phyloP scores from a whole-genome alignment of 1,284 basidiomycete genomes.

The Ceratobasidium sp. region DNA sequence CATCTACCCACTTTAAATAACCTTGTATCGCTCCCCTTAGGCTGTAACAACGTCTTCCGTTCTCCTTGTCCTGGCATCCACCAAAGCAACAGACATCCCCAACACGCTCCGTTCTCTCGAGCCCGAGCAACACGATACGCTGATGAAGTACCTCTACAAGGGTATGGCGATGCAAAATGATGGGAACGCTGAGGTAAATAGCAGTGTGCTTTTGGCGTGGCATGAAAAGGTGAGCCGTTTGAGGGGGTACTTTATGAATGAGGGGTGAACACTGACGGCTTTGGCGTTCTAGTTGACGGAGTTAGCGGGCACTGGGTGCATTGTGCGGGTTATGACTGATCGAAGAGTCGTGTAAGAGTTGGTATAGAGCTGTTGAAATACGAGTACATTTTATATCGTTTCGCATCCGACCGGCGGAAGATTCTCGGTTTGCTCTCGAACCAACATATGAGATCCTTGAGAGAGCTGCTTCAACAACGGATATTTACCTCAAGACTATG shows the following conservation, averaged over 20 bases:
- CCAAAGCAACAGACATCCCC: conserved; percentile 91
- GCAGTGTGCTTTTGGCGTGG: conserved; percentile 93
- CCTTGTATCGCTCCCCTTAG: conserved; percentile 60
- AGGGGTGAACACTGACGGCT: conserved; percentile 48
- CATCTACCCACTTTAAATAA: no score
- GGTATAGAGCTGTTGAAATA: not conserved
- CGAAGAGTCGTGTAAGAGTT: conserved; percentile 75
- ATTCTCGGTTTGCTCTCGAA: no score
- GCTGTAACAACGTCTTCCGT: conserved; percentile 84
- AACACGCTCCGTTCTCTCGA: conserved; percentile 81
- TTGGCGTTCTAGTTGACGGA: conserved; percentile 82
- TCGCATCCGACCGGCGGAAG: no score
- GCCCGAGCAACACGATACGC: conserved; percentile 87
- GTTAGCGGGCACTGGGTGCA: conserved; percentile 94
- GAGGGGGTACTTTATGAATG: not conserved
- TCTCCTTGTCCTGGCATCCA: conserved; percentile 95
- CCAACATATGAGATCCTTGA: no score
- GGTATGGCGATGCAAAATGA: conserved; percentile 88
- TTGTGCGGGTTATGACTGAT: conserved; percentile 98
- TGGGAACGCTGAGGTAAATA: conserved; percentile 78
- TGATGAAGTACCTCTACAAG: conserved; percentile 99
- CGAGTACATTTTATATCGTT: no score
- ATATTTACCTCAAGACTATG: no score
- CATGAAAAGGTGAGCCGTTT: conserved; percentile 86
- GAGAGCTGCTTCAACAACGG: no score